Evolutionary conservation across 2,329 filamentous ascomycete species (phyloP).

Genomic region (Scopulariopsis brevicaulis): DNA sequence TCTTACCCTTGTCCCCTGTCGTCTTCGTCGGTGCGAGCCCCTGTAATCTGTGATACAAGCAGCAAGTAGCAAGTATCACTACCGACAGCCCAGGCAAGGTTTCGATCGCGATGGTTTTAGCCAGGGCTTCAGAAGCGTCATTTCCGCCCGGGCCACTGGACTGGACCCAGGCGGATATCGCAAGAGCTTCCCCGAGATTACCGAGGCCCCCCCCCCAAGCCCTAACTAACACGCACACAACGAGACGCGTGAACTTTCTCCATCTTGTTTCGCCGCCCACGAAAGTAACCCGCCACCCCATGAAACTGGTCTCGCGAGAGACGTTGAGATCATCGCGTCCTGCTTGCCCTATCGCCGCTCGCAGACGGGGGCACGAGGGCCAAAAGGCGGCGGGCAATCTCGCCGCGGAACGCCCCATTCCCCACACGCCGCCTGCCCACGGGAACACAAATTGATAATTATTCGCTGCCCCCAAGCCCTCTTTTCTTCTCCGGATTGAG

Average conservation of each 20-base stretch:
- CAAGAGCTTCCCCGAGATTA: neutral
- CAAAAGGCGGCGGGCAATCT: neutral
- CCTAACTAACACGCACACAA: neutral
- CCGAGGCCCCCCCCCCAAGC: neutral
- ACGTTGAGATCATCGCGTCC: neutral
- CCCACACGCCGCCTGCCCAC: neutral
- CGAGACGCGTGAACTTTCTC: neutral
- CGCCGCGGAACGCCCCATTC: neutral
- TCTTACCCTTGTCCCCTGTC: neutral
- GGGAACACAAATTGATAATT: neutral
- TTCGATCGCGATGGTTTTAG: neutral
- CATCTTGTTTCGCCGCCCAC: neutral
- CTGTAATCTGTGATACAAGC: neutral
- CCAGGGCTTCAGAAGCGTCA: neutral
- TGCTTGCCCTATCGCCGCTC: slow-evolving; percentile 1
- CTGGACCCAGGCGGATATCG: neutral
- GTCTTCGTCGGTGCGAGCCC: neutral
- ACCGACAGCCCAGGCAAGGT: no score
- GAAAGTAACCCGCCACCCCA: neutral
- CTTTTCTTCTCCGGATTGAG: neutral
- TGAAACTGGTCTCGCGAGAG: neutral
- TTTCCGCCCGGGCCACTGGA: neutral
- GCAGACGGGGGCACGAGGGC: slow-evolving; percentile 1
- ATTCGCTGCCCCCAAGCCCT: neutral
- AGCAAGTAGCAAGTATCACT: no score